A percentile compares a stretch with the other conserved stretches of the same genome.
These are phyloP conservation scores for Mycena epipterygia DNA, from an alignment of 768 basidiomycete species.

Conservation along the genomic window DNA sequence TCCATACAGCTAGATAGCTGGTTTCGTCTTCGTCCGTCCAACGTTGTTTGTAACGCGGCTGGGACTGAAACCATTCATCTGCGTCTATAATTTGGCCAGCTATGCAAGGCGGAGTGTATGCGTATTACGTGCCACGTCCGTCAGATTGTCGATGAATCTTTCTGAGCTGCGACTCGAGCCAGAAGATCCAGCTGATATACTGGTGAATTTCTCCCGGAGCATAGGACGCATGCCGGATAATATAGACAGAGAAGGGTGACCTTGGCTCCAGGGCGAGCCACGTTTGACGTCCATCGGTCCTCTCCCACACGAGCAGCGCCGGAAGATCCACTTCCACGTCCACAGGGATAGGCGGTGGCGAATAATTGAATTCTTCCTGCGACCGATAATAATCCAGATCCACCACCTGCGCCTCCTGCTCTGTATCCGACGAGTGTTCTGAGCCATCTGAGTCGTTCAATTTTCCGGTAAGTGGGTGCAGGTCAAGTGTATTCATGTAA, in stretches of 20 bases:
- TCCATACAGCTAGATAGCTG: not conserved
- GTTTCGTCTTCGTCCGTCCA: not conserved
- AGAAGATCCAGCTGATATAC: constrained; percentile 8
- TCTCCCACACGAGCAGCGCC: not conserved
- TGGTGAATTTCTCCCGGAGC: not conserved
- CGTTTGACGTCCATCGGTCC: not conserved
- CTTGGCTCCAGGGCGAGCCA: not conserved
- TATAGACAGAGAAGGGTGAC: constrained; percentile 1
- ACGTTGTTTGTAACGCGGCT: not conserved
- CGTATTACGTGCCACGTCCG: too few relatives aligned
- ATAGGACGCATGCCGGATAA: not conserved
- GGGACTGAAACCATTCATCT: not conserved
- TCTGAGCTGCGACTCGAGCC: constrained; percentile 3
- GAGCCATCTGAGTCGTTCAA: not conserved
- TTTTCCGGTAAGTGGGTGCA: not conserved
- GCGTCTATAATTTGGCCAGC: not conserved
- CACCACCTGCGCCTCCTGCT: too few relatives aligned
- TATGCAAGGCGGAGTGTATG: not conserved
- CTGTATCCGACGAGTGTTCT: not conserved
- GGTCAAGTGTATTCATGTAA: not conserved
- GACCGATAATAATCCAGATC: not conserved
- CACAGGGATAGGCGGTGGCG: not conserved
- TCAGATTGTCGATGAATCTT: not conserved
- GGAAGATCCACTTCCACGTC: not conserved
- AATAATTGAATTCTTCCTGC: not conserved